Evolutionary conservation across 176 grass and related monocot genomes (phyloP).

Genomic region (Pontederia crassipes): DNA sequence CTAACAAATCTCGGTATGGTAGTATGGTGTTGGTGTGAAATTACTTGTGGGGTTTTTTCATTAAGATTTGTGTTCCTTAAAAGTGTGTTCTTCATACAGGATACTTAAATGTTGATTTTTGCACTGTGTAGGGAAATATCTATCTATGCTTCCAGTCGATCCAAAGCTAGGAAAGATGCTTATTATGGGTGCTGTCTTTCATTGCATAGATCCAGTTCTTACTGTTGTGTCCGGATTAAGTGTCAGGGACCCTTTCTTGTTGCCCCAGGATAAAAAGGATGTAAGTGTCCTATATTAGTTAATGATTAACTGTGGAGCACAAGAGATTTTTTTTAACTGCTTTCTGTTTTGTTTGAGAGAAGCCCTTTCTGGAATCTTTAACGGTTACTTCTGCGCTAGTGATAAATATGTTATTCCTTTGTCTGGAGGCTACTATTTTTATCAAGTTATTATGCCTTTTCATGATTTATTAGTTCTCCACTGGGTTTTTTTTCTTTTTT

Average conservation of each 20-base stretch:
- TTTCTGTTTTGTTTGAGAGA: too few relatives aligned
- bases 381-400: too few relatives aligned
- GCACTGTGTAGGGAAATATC: slow-evolving; percentile 45
- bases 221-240: slow-evolving; percentile 86
- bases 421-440: too few relatives aligned
- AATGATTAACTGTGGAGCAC: too few relatives aligned
- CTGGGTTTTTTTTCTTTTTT: too few relatives aligned
- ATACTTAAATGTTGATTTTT: slow-evolving; percentile 13
- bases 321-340: too few relatives aligned
- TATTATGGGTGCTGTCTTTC: slow-evolving; percentile 91
- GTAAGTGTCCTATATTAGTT: slow-evolving; percentile 35
- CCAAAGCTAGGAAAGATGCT: slow-evolving; percentile 98
- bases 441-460: too few relatives aligned
- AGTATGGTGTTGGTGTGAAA: not conserved
- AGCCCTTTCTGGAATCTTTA: too few relatives aligned
- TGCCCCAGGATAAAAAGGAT: slow-evolving; percentile 94
- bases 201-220: slow-evolving; percentile 82
- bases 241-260: slow-evolving; percentile 81
- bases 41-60: not conserved
- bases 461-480: too few relatives aligned
- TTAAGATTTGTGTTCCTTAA: slow-evolving; percentile 15
- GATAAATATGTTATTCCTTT: too few relatives aligned
- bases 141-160: slow-evolving; percentile 97
- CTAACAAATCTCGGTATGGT: slow-evolving; percentile 82
- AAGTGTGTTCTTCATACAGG: not conserved